Evolutionary conservation across 2,329 filamentous ascomycete species (phyloP).

Genomic region (Clonostachys byssicola): DNA sequence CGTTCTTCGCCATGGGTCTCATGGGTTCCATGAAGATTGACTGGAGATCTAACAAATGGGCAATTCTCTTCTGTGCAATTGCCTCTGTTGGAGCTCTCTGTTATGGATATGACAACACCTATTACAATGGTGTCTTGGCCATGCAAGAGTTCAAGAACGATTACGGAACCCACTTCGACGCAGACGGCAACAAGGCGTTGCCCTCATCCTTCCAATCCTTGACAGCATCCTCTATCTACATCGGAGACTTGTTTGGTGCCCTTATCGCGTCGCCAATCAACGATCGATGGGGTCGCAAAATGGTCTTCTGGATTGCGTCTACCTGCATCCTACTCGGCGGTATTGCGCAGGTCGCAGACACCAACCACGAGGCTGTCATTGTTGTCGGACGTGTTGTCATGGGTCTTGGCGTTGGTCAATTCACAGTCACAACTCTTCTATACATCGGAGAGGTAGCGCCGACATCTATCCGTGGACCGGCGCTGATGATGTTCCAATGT

Average conservation of each 20-base stretch:
- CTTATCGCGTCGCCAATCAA: conserved; percentile 26
- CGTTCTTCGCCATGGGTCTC: conserved; percentile 4
- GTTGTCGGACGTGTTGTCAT: conserved; percentile 11
- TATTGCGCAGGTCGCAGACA: conserved; percentile 10
- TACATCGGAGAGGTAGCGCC: conserved; percentile 19
- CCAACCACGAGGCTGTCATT: conserved; percentile 9
- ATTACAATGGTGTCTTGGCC: conserved; percentile 16
- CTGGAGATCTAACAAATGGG: conserved; percentile 11
- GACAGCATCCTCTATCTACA: conserved; percentile 29
- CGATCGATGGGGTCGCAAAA: conserved; percentile 24
- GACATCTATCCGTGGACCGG: conserved; percentile 14
- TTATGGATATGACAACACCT: conserved; percentile 14
- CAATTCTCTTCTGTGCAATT: conserved; percentile 20
- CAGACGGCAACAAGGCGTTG: conserved; percentile 11
- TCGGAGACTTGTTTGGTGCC: conserved; percentile 29
- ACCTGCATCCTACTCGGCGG: conserved; percentile 19
- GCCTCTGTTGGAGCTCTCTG: conserved; percentile 10
- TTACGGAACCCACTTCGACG: conserved; percentile 12
- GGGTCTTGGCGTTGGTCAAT: conserved; percentile 13
- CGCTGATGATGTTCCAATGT: conserved; percentile 23
- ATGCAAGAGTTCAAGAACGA: conserved; percentile 18
- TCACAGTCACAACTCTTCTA: conserved; percentile 12
- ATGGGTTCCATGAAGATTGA: conserved; percentile 3
- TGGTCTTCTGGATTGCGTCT: conserved; percentile 24
- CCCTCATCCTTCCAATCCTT: conserved; percentile 20